Base-by-base conservation (phyloP, 192 early-diverging fungal species). In the Phlyctochytrium planicorne region DNA sequence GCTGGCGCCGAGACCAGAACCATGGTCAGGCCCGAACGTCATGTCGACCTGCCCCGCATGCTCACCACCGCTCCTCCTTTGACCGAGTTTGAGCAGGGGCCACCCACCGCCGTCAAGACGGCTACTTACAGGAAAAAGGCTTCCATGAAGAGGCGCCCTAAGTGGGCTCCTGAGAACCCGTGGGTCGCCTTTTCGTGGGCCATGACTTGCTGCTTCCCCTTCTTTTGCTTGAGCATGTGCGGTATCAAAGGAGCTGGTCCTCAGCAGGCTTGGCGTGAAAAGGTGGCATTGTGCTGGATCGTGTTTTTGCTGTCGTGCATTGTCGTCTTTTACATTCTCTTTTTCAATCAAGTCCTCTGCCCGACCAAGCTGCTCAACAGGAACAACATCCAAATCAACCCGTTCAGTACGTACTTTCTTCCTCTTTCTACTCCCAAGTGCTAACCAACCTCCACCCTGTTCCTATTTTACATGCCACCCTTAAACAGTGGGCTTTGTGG, bases 331-430 rank as follows among this genome's bases (percentile, higher is more conserved):
- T 79, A 79, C 36, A 88, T 94, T 69, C 70, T 96, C 57, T 93
- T 94, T 74, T 92, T 94, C 71, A 88, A 82, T 17, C 68, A 78
- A 55, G 75, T 65, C 37, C 69, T 83, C 36, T 79, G 77, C 34
- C 77, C 77, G 10, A 37, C 50, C 31, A 12, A 3, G 0, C 16
- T 37, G 3, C 52, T 20, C 3, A 23, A 33, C 23, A 33, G 20
- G 40, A 47, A 62, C 1, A 31, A 30, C 17, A 55, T 60, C 29
- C 60, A 59, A 2, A 12, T 37, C n/a, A 68, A 62, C 52, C 34
- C 47, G n/a, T 20, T 25, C 1, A 30, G 55, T 63, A 30, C 17
- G 62, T 52, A 47, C 20, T 27, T 57, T 14, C 24, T 24, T 10
- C 6, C 24, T 24, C 14, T 25, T 14, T 25, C 55, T 57, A 6